Base-by-base conservation (phyloP, 768 basidiomycete species). In the Mycena galopus region DNA sequence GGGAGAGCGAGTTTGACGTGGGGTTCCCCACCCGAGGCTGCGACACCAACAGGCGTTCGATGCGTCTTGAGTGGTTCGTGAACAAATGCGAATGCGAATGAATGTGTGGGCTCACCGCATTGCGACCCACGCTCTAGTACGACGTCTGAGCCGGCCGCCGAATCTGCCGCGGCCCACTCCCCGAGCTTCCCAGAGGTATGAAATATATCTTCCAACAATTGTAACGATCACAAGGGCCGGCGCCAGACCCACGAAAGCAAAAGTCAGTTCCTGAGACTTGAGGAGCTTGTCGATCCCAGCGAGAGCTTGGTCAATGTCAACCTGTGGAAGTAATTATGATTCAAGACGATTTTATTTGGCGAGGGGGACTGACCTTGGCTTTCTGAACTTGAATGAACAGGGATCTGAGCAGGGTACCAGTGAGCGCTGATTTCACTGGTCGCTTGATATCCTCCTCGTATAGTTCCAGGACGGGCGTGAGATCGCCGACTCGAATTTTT, bases 191-290 rank as follows among this genome's bases (percentile, higher is more conserved):
- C 89, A 90, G 1, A 93, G 67, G 1, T 82, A 81, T 14, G 83
- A 75, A 4, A 92, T 33, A 79, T 88, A 91, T 11, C 89, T 90
- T 19, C 88, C 86, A 3, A 87, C 69, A 1, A 92, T 84, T 75
- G 96, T 97, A 4, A 96, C 88, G 37, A 99, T 84, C 5, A 92
- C 89, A 59, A 98, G 82, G 0, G 94, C 92, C 11, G 97, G 97
- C 0, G 97, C 96, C 19, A 99, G 93, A 74, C 97, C 97, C 71
- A 98, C 96, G 77, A 98, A 98, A 7, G 94, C 97, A 77, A 99
- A 99, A 1, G 96, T 98, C 53, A 98, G 86, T 79, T 97, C 95
- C 82, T 98, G 96, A 1, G 95, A 97, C 75, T 93, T 95, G 73
- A 99, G 91, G 65, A 99, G 85, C 78, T 93, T 96, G 81, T 98